These are phyloP conservation scores for Larix kaempferi DNA, from an alignment of 75 land plant species.

Conservation along the genomic window DNA sequence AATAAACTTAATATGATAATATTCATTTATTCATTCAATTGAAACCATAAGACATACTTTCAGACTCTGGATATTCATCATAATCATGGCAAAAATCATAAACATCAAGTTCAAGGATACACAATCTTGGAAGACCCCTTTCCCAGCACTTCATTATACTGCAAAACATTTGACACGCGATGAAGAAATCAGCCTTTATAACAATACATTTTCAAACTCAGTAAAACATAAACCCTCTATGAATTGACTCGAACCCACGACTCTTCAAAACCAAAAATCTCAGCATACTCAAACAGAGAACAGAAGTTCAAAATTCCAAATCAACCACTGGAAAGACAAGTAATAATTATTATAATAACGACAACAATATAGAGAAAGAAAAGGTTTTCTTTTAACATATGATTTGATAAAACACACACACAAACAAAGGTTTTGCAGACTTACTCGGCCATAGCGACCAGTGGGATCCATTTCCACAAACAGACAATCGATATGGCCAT, in stretches of 20 bases:
- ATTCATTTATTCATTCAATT: too few relatives aligned
- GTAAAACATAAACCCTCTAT: not conserved
- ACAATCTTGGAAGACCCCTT: slow-evolving; percentile 92
- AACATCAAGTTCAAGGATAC: slow-evolving; percentile 28
- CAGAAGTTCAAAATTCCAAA: not conserved
- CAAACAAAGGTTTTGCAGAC: slow-evolving; percentile 3
- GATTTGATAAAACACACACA: too few relatives aligned
- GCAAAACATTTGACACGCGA: slow-evolving; percentile 14
- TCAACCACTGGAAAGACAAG: slow-evolving; percentile 9
- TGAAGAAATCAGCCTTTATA: not conserved
- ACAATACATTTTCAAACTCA: too few relatives aligned
- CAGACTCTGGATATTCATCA: too few relatives aligned
- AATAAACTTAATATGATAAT: too few relatives aligned
- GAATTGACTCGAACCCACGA: not conserved
- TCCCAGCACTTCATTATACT: slow-evolving; percentile 77
- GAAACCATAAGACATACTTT: too few relatives aligned
- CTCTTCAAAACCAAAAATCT: not conserved
- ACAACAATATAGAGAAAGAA: too few relatives aligned
- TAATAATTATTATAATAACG: not conserved
- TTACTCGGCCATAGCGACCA: slow-evolving; percentile 74
- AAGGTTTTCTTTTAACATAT: too few relatives aligned
- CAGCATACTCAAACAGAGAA: not conserved
- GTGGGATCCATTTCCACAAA: slow-evolving; percentile 80
- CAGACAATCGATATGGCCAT: slow-evolving; percentile 19
- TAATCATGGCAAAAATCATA: too few relatives aligned